Evolutionary conservation across 2,329 filamentous ascomycete genomes (phyloP).

Genomic region (Neonectria hederae): DNA sequence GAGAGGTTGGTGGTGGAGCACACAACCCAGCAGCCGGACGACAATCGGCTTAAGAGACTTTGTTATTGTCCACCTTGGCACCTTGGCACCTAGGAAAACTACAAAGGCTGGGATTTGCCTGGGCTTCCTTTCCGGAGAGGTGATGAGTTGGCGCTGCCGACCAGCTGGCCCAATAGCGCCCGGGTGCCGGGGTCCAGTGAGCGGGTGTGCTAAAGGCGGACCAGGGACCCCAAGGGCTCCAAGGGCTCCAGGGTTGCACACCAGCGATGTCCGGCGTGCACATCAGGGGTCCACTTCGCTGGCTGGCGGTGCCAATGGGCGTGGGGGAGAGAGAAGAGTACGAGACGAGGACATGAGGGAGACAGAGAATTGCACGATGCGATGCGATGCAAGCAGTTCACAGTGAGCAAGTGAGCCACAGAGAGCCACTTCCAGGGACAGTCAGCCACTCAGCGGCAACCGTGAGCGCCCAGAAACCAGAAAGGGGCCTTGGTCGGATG

Average conservation of each 20-base stretch:
- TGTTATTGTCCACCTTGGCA: conserved; percentile 49
- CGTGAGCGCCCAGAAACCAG: background rate
- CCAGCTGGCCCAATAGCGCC: conserved; percentile 48
- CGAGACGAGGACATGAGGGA: conserved; percentile 10
- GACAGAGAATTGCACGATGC: conserved; percentile 12
- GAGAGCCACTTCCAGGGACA: background rate
- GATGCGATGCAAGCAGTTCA: conserved; percentile 13
- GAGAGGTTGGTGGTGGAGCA: conserved; percentile 24
- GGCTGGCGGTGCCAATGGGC: conserved; percentile 11
- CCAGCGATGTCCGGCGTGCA: background rate
- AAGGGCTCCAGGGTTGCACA: background rate
- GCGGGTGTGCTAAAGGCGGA: conserved; percentile 32
- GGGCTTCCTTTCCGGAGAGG: conserved; percentile 13
- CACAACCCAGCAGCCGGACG: conserved; percentile 6
- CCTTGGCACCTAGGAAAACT: conserved; percentile 26
- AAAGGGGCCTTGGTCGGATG: background rate
- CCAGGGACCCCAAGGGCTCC: conserved; percentile 4
- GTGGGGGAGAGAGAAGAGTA: conserved; percentile 8
- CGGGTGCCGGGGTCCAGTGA: conserved; percentile 38
- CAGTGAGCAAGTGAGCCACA: conserved; percentile 7
- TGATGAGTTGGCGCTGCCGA: conserved; percentile 54
- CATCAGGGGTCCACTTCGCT: conserved; percentile 1
- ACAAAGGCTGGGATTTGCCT: conserved; percentile 26
- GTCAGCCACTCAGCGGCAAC: background rate
- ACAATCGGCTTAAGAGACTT: conserved; percentile 37